Conservation (phyloP, 768 basidiomycete species). For the Psilocybe cyanescens region DNA sequence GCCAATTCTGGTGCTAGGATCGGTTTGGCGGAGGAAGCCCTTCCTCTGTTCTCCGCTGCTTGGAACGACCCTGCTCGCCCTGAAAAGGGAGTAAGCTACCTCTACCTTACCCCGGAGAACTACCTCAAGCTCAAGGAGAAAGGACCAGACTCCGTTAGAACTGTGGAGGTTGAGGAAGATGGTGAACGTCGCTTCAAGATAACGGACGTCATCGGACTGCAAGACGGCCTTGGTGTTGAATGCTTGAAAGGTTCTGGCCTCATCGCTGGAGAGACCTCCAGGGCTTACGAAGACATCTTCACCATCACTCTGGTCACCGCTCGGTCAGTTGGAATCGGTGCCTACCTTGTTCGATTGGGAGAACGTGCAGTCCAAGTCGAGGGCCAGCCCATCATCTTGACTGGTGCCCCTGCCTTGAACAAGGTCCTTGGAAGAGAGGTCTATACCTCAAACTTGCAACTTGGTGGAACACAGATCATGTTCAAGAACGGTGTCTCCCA, state of each 20-base stretch:
- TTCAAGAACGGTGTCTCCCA: conserved; percentile 99
- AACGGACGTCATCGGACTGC: conserved; percentile 95
- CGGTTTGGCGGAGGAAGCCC: conserved; percentile 91
- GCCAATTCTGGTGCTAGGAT: conserved; percentile 99
- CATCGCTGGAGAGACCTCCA: conserved; percentile 97
- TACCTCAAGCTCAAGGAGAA: conserved; percentile 89
- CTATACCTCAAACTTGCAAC: conserved; percentile 97
- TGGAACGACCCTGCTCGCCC: conserved; percentile 85
- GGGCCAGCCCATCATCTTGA: conserved; percentile 98
- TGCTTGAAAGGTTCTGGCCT: conserved; percentile 95
- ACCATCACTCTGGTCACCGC: conserved; percentile 99
- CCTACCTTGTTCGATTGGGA: conserved; percentile 96
- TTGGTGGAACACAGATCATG: conserved; percentile 99
- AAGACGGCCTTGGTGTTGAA: conserved; percentile 97
- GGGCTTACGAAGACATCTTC: conserved; percentile 99
- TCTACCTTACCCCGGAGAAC: conserved; percentile 94
- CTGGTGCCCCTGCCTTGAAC: conserved; percentile 95
- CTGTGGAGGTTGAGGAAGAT: conserved; percentile 80
- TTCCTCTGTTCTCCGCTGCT: conserved; percentile 86
- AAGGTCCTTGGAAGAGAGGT: conserved; percentile 99
- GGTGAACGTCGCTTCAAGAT: conserved; percentile 93
- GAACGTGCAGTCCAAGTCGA: conserved; percentile 99
- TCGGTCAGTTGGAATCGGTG: conserved; percentile 98
- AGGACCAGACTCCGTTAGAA: conserved; percentile 75
- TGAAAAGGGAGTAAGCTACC: conserved; percentile 95